Conservation (phyloP, 2,329 filamentous ascomycete species). For the Zopfia rhizophila region DNA sequence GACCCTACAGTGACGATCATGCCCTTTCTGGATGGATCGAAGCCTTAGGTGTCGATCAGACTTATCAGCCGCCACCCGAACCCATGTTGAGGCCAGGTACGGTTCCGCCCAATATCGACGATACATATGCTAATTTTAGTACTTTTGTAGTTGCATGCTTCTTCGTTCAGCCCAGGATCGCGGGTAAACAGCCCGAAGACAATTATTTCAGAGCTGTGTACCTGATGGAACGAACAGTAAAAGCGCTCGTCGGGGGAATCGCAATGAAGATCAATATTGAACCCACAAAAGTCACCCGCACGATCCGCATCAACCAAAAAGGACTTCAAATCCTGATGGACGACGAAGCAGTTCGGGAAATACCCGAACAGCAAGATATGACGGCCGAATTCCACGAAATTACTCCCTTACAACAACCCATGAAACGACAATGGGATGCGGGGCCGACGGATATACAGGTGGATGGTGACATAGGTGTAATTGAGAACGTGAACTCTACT, state of each 20-base stretch:
- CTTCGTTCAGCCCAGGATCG: constrained; percentile 73
- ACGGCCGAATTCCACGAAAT: constrained; percentile 75
- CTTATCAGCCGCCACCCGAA: constrained; percentile 82
- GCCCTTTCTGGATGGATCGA: constrained; percentile 86
- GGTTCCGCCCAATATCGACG: constrained; percentile 33
- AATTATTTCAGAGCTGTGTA: constrained; percentile 90
- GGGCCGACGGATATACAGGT: constrained; percentile 59
- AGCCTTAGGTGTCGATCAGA: constrained; percentile 86
- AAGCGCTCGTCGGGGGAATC: constrained; percentile 77
- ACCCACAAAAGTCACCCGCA: constrained; percentile 73
- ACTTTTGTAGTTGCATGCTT: constrained; percentile 78
- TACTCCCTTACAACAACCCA: constrained; percentile 53
- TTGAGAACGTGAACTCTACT: constrained; percentile 56
- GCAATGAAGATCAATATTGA: constrained; percentile 85
- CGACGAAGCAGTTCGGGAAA: constrained; percentile 84
- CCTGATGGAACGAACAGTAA: constrained; percentile 77
- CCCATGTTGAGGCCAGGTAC: constrained; percentile 73
- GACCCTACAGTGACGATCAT: constrained; percentile 69
- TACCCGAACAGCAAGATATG: constrained; percentile 94
- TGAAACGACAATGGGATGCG: constrained; percentile 65
- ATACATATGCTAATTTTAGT: constrained; percentile 44
- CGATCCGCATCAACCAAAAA: constrained; percentile 76
- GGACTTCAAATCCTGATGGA: constrained; percentile 88
- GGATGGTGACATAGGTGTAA: constrained; percentile 58
- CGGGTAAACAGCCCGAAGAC: constrained; percentile 60